Percentiles rank a stretch among this genome's conserved stretches.
These are phyloP conservation scores for Arabidopsis hybrid DNA, from an alignment of 441 rosid genomes.

Conservation along the genomic window DNA sequence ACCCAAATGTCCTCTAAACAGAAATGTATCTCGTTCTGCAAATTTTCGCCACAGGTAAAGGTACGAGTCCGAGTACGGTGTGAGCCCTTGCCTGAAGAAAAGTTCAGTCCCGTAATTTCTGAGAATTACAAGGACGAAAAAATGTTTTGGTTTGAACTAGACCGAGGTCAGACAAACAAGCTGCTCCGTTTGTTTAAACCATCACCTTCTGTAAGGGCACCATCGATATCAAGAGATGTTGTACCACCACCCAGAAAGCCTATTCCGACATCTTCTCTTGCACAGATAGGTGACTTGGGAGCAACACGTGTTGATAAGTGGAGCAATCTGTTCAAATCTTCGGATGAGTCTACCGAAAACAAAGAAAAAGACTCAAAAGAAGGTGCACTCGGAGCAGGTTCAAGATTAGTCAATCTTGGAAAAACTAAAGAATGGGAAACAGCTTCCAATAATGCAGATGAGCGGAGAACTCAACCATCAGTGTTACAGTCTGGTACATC, in stretches of 20 bases:
- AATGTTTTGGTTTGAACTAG: slow-evolving; percentile 62
- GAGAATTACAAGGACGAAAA: slow-evolving; percentile 49
- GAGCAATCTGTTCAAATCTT: slow-evolving; percentile 41
- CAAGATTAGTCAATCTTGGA: slow-evolving; percentile 14
- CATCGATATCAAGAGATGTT: slow-evolving; percentile 32
- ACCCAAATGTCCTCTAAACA: not conserved
- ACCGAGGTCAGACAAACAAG: slow-evolving; percentile 56
- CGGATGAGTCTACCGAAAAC: slow-evolving; percentile 36
- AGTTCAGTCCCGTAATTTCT: slow-evolving; percentile 50
- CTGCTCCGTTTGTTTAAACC: slow-evolving; percentile 55
- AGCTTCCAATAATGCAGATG: slow-evolving; percentile 22
- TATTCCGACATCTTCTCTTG: slow-evolving; percentile 41
- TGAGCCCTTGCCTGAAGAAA: slow-evolving; percentile 57
- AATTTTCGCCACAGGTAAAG: slow-evolving; percentile 50
- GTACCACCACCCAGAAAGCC: slow-evolving; percentile 39
- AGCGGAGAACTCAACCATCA: slow-evolving; percentile 18
- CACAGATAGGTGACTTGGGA: slow-evolving; percentile 31
- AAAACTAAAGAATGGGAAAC: slow-evolving; percentile 20
- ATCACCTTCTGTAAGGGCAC: slow-evolving; percentile 19
- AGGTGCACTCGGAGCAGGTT: not conserved
- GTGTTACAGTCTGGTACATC: slow-evolving; percentile 25
- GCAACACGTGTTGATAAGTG: slow-evolving; percentile 35
- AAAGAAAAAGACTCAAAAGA: slow-evolving; percentile 22
- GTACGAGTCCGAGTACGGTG: slow-evolving; percentile 50
- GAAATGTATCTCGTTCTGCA: not conserved